Evolutionary conservation across 2,329 filamentous ascomycete genomes (phyloP), one percentile per base, ranked within the genome.

Genomic region (Paracorniculantispora psalliotae): DNA sequence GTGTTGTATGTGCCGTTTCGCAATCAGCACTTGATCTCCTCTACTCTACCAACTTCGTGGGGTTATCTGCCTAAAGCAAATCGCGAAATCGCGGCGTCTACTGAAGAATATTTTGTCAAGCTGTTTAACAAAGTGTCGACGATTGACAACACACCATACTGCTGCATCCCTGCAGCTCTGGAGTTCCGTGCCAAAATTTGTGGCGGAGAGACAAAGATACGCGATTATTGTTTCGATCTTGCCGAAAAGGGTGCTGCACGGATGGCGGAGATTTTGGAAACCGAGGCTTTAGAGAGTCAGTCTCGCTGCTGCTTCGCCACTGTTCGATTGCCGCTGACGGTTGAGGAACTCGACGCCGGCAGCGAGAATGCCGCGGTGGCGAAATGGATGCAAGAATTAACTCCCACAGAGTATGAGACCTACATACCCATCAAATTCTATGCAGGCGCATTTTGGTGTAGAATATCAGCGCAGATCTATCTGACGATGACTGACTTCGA

Each of bases 81-180:
- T 3, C 62, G 64, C 9, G 55, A 60, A n/a, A 8, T 28, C 4
- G 28, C 64, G 46, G 28, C 64, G 46, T 50, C 62, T 15, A 48
- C 61, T 13, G 81, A 81, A 48, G 78, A 78, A 12, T 74, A 78
- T 17, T 91, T 88, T 63, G 77, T 84, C 23, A 72, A 71, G 13
- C 79, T 86, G 46, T 91, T 91, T 67, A 80, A 87, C 63, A 87
- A 83, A 61, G 79, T 86, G 4, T 87, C 84, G 9, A 90, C 88
- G 0, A 75, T 81, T 23, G 88, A 92, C 67, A 82, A 81, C 59
- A 77, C 81, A 0, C 80, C 86, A 0, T 89, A 85, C 66, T 72
- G 87, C 17, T 87, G 82, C 67, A 72, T 90, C 2, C 78, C 82
- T 0, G 81, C 80, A 0, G 86, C 87, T 0, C 67, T 91, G 15